Evolutionary conservation across 306 rosid genomes (phyloP).

Genomic region (Cyclanthera cordifolia): DNA sequence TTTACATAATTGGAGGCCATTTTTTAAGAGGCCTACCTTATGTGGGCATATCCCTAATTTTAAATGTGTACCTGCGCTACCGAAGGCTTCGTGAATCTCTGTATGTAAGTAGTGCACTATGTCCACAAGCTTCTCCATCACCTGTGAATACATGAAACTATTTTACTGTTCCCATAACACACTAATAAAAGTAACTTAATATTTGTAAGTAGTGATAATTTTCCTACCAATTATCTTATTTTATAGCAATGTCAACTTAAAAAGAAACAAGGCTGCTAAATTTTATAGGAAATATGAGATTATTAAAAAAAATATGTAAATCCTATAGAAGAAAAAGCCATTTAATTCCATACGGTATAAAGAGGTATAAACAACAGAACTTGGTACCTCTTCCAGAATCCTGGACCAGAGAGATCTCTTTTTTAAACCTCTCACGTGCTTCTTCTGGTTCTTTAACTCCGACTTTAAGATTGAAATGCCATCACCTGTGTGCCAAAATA

Average conservation of each 20-base stretch:
- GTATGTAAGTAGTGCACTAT: constrained; percentile 69
- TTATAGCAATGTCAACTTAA: too few relatives aligned
- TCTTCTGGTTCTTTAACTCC: constrained; percentile 88
- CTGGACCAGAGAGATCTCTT: constrained; percentile 91
- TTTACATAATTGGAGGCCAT: too few relatives aligned
- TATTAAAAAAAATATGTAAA: too few relatives aligned
- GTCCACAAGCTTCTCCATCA: constrained; percentile 92
- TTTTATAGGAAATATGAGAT: too few relatives aligned
- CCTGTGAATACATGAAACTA: constrained; percentile 44
- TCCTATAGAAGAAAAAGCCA: too few relatives aligned
- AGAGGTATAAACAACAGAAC: background rate
- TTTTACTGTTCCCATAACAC: constrained; percentile 8
- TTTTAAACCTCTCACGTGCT: constrained; percentile 85
- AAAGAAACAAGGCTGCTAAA: too few relatives aligned
- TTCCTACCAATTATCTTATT: background rate
- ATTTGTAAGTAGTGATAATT: background rate
- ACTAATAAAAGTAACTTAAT: background rate
- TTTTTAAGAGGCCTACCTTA: too few relatives aligned
- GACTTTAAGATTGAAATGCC: constrained; percentile 82
- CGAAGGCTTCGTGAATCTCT: constrained; percentile 89
- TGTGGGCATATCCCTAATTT: constrained; percentile 10
- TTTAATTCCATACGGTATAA: too few relatives aligned
- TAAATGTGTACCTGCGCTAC: constrained; percentile 62
- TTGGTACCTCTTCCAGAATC: constrained; percentile 92
- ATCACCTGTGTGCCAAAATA: constrained; percentile 54